Percentiles rank a stretch among this genome's conserved stretches.
phyloP scores from a whole-genome alignment of 768 basidiomycete species.

The Rhizopogon sp. region DNA sequence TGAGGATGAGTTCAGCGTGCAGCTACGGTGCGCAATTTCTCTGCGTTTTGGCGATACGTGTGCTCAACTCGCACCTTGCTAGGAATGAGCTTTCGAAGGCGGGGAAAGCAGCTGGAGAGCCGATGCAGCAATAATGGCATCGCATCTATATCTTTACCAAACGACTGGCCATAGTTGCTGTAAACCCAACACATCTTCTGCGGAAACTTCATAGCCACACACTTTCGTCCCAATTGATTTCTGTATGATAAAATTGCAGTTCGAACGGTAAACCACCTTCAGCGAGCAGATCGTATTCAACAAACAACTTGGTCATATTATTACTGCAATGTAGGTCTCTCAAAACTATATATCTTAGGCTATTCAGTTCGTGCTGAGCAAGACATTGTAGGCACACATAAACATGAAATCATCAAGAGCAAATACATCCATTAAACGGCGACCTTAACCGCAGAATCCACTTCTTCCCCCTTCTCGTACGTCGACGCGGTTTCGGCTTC shows the following conservation, averaged over 20 bases:
- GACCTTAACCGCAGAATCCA: neutral
- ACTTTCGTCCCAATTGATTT: neutral
- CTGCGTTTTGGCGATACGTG: neutral
- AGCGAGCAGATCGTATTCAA: no score
- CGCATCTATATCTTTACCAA: neutral
- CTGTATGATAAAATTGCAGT: no score
- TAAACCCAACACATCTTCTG: neutral
- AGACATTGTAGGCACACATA: neutral
- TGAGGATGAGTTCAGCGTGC: constrained; percentile 94
- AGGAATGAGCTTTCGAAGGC: constrained; percentile 66
- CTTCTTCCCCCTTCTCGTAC: constrained; percentile 15
- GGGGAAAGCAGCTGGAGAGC: constrained; percentile 32
- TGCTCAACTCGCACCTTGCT: neutral
- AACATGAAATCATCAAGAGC: neutral
- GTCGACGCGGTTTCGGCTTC: constrained; percentile 19
- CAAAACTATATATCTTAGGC: no score
- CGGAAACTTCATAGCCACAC: neutral
- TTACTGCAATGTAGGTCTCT: no score
- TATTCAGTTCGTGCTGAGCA: neutral
- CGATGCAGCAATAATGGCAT: constrained; percentile 49
- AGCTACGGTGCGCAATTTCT: constrained; percentile 69
- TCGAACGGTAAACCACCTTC: neutral
- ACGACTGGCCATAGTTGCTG: neutral
- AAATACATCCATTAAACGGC: constrained; percentile 4
- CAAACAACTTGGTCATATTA: no score